A percentile compares a stretch with the other conserved stretches of the same genome.
Evolutionary conservation across 768 basidiomycete genomes (phyloP).

Genomic region (Xanthoconium purpureum): DNA sequence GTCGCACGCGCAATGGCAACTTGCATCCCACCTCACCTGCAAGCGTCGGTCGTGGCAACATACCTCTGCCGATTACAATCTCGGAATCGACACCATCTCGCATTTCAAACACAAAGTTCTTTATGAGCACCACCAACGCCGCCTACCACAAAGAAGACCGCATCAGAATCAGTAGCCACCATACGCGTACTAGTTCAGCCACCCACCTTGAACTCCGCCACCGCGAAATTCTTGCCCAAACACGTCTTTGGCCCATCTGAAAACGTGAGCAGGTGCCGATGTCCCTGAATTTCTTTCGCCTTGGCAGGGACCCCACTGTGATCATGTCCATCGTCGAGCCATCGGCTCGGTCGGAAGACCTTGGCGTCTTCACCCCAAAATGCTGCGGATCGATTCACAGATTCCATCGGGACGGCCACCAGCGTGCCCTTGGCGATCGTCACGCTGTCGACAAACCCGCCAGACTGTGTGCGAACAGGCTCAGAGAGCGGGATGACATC

Average conservation of each 20-base stretch:
- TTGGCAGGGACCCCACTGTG: slow-evolving; percentile 18
- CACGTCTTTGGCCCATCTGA: slow-evolving; percentile 48
- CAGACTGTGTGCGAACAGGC: slow-evolving; percentile 42
- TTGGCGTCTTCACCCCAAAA: slow-evolving; percentile 63
- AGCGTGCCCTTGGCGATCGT: slow-evolving; percentile 45
- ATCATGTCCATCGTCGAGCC: slow-evolving; percentile 39
- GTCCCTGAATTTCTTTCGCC: slow-evolving; percentile 43
- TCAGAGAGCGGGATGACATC: slow-evolving; percentile 53
- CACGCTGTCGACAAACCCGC: slow-evolving; percentile 37
- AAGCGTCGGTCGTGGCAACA: neutral
- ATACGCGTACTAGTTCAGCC: no score
- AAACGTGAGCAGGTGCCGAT: slow-evolving; percentile 50
- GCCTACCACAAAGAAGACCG: slow-evolving; percentile 25
- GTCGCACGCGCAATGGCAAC: neutral
- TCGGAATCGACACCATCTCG: neutral
- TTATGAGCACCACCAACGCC: slow-evolving; percentile 39
- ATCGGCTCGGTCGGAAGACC: slow-evolving; percentile 60
- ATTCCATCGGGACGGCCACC: slow-evolving; percentile 41
- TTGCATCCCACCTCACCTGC: neutral
- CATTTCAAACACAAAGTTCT: slow-evolving; percentile 35
- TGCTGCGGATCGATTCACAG: slow-evolving; percentile 47
- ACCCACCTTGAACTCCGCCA: slow-evolving; percentile 36
- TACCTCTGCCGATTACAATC: neutral
- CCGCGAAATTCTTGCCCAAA: slow-evolving; percentile 46
- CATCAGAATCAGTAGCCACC: neutral